Evolutionary conservation across 176 grass and related monocot species (phyloP).

Genomic region (Pontederia crassipes): DNA sequence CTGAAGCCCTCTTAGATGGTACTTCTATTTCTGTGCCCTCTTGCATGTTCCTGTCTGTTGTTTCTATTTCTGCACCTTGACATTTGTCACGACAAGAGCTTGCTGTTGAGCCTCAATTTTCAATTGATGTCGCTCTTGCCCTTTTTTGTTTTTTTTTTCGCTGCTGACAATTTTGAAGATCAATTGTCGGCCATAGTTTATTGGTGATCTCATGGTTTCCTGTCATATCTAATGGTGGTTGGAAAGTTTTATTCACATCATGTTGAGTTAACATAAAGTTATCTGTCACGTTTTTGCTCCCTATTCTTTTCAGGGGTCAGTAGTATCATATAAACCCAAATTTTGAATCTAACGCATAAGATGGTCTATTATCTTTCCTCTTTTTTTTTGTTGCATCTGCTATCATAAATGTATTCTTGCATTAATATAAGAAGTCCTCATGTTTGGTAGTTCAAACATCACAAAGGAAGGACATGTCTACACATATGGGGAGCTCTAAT

Average conservation of each 20-base stretch:
- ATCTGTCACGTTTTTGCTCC: not conserved
- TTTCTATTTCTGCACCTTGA: not conserved
- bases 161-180: not conserved
- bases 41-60: not conserved
- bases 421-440: no score
- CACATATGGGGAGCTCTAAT: no score
- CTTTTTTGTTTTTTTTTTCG: no score
- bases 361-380: no score
- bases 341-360: no score
- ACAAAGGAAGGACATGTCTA: no score
- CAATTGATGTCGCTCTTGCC: no score
- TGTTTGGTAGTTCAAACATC: no score
- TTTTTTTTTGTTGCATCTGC: no score
- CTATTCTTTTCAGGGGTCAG: not conserved
- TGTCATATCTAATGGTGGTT: not conserved
- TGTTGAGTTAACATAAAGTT: not conserved
- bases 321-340: no score
- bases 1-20: constrained; percentile 85
- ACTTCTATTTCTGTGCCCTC: constrained; percentile 13
- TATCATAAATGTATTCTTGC: no score
- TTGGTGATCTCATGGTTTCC: not conserved
- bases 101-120: no score
- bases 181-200: not conserved
- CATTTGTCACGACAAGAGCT: not conserved
- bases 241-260: not conserved